phyloP scores from a whole-genome alignment of 2,329 filamentous ascomycete genomes.

The Sclerotinia nivalis region DNA sequence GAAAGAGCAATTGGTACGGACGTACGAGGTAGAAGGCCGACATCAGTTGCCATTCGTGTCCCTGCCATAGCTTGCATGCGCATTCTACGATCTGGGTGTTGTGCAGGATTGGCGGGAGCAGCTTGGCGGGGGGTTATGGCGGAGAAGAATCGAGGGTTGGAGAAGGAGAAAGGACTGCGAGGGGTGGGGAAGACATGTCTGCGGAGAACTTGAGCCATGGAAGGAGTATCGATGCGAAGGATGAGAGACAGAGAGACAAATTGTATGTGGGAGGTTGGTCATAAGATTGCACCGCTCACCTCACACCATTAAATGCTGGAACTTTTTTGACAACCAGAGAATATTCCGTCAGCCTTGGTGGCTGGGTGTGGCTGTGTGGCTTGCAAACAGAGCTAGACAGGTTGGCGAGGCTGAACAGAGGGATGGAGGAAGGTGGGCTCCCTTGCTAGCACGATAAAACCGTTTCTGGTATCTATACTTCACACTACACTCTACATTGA shows the following conservation, averaged over 20 bases:
- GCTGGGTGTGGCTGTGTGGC: conserved; percentile 15
- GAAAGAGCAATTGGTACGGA: conserved; percentile 4
- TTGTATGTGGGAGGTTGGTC: neutral
- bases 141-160: conserved; percentile 34
- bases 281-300: neutral
- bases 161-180: conserved; percentile 22
- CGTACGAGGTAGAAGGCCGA: conserved; percentile 36
- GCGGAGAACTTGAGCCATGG: conserved; percentile 35
- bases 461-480: neutral
- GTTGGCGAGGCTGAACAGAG: conserved; percentile 7
- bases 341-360: conserved; percentile 8
- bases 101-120: conserved; percentile 5
- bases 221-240: neutral
- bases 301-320: neutral
- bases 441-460: neutral
- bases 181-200: conserved; percentile 31
- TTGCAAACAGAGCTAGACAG: neutral
- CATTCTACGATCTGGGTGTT: conserved; percentile 11
- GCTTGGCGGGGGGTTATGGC: conserved; percentile 25
- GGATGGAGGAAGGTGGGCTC: neutral
- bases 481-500: neutral
- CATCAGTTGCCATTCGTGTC: conserved; percentile 30
- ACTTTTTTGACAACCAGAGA: conserved; percentile 5
- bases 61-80: neutral
- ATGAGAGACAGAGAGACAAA: neutral